Base-by-base conservation (phyloP, 1,139 yeast species). In the Taphrina populina region DNA sequence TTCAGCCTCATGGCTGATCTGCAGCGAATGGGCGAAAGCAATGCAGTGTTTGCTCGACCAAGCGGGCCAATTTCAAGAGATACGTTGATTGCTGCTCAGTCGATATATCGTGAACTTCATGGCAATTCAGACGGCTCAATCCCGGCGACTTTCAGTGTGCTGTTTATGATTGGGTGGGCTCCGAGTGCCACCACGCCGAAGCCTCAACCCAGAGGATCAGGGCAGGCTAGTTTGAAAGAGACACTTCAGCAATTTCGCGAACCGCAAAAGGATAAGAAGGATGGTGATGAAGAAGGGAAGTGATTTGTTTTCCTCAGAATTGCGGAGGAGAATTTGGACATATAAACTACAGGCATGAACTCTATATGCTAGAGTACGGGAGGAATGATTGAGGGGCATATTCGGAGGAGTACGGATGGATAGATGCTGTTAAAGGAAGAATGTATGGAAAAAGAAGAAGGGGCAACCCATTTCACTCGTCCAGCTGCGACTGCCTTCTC, bases 161-260 rank as follows among this genome's bases (percentile, higher is more conserved):
- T 87, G 17, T 83, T 82, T 66, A 82, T 87, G 87, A 84, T 87
- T 67, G 95, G 95, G 1, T 87, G 95, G 95, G 87, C 85, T 68
- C 82, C 83, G 63, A 77, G 86, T 59, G 78, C 76, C 4, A 67
- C 69, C 55, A 88, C 85, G 65, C 88, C 88, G 2, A 73, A 82
- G 65, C 94, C 95, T 0, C 74, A 84, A 61, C 76, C 77, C 56
- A 73, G 95, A 61, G 95, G 95, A 0, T 66, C 83, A 13, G 95
- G 83, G 1, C 79, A 82, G 64, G 74, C 84, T 32, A 81, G 74
- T 62, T 71, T 86, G 66, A 83, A 83, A 67, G 88, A 84, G 7
- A 49, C 54, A 5, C 23, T 49, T 21, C 46, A 30, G 39, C 44
- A 41, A 8, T 13, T 39, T 24, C 37, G 39, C 46, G 35, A 35